Conservation (phyloP, 31 red algal species). For the Odonthalia washingtoniensis region DNA sequence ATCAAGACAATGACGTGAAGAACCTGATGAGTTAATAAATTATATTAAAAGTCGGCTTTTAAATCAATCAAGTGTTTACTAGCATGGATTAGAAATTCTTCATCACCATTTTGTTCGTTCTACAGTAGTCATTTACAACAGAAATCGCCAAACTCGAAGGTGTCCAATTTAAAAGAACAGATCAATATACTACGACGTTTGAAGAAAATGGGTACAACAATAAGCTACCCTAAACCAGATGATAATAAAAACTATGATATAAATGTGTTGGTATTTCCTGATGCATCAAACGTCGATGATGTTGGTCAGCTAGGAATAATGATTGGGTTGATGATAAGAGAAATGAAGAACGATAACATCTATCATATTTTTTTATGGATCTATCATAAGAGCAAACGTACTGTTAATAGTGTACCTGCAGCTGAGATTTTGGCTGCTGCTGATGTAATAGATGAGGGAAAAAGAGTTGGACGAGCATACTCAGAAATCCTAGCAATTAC, state of each 20-base stretch:
- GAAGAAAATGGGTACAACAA: neutral
- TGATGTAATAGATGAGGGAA: slow-evolving; percentile 3
- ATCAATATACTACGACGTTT: neutral
- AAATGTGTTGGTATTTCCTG: neutral
- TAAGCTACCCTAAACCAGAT: neutral
- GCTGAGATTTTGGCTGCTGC: slow-evolving; percentile 12
- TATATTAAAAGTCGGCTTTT: neutral
- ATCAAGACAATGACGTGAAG: neutral
- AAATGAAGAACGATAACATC: neutral
- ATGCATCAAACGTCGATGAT: neutral
- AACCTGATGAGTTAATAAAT: neutral
- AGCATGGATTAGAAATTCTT: neutral
- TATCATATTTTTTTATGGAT: slow-evolving; percentile 8
- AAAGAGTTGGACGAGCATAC: neutral
- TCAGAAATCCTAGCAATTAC: neutral
- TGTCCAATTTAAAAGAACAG: neutral
- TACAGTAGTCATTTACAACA: neutral
- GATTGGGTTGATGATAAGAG: neutral
- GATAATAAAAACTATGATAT: neutral
- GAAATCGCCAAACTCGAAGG: neutral
- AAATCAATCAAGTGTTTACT: neutral
- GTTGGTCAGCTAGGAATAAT: neutral
- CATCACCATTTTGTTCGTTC: slow-evolving; percentile 6
- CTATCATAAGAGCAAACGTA: neutral
- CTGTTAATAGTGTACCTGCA: neutral